Conservation (phyloP, 129 eudicot genomes). For the Gnaphalium uliginosum region DNA sequence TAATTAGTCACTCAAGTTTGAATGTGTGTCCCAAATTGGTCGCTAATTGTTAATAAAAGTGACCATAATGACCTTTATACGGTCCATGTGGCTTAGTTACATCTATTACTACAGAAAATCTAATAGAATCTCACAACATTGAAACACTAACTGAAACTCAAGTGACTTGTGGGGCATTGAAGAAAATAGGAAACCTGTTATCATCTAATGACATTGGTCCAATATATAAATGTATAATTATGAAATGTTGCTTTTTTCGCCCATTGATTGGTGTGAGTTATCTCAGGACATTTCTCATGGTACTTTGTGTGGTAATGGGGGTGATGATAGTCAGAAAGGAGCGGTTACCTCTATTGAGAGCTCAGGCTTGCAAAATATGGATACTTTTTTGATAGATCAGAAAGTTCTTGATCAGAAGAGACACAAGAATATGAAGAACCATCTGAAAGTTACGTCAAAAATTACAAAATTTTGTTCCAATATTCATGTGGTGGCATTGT, state of each 20-base stretch:
- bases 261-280: neutral
- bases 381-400: neutral
- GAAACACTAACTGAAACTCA: too few relatives aligned
- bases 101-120: too few relatives aligned
- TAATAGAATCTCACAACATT: too few relatives aligned
- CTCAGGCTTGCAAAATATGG: slow-evolving; percentile 12
- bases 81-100: too few relatives aligned
- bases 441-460: slow-evolving; percentile 26
- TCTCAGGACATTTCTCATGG: neutral
- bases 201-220: too few relatives aligned
- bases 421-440: slow-evolving; percentile 27
- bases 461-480: slow-evolving; percentile 39
- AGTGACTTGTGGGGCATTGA: neutral
- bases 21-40: too few relatives aligned
- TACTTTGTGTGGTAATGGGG: neutral
- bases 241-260: neutral
- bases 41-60: too few relatives aligned
- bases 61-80: too few relatives aligned
- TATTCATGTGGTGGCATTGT: slow-evolving; percentile 39
- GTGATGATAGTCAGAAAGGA: neutral
- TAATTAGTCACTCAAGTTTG: too few relatives aligned
- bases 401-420: slow-evolving; percentile 21
- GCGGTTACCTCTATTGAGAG: slow-evolving; percentile 3
- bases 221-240: neutral
- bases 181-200: neutral